Conservation (phyloP, 169 alveolate genomes). For the Plasmodium sp. region DNA sequence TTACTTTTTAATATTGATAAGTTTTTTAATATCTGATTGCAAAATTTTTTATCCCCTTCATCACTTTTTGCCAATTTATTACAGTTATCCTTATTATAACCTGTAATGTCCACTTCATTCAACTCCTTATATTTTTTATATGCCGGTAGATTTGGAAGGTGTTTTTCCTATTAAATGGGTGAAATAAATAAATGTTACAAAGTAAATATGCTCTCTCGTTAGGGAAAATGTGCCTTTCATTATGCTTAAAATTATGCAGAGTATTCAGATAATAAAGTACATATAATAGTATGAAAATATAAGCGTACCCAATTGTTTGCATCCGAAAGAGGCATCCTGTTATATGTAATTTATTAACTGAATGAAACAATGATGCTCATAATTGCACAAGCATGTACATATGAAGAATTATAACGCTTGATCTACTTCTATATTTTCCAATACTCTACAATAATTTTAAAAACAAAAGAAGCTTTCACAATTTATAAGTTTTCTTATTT, state of each 20-base stretch:
- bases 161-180: not conserved
- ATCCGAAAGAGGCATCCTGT: not conserved
- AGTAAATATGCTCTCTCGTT: not conserved
- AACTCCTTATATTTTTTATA: not conserved
- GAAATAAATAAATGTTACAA: not conserved
- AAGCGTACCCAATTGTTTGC: not conserved
- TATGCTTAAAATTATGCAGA: not conserved
- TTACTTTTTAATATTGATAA: not conserved
- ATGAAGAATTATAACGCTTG: not conserved
- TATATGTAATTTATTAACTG: not conserved
- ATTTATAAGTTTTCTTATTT: not conserved
- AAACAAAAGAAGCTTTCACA: not conserved
- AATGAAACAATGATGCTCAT: not conserved
- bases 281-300: not conserved
- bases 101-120: not conserved
- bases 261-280: not conserved
- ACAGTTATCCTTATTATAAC: not conserved
- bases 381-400: not conserved
- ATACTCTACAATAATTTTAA: not conserved
- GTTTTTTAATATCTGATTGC: not conserved
- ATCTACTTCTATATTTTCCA: not conserved
- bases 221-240: not conserved
- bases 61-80: not conserved
- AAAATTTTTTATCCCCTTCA: not conserved
- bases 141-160: not conserved